These are phyloP conservation scores for Filosporella fistucella DNA, from an alignment of 495 filamentous ascomycete genomes.

Conservation along the genomic window DNA sequence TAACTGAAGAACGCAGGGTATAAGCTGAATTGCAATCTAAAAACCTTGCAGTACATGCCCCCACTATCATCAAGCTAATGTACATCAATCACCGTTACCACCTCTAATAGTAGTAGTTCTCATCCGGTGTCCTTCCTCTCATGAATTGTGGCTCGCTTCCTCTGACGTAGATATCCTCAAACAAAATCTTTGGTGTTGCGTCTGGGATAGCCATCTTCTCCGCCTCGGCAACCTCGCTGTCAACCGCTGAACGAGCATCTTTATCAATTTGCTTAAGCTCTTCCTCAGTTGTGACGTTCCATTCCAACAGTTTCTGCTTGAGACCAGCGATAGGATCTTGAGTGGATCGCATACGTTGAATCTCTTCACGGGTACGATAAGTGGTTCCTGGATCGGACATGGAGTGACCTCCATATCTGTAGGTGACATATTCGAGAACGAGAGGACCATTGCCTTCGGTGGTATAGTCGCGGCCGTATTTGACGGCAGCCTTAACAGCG, in stretches of 20 bases:
- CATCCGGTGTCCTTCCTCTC: constrained; percentile 84
- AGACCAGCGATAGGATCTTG: constrained; percentile 97
- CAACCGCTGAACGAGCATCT: constrained; percentile 76
- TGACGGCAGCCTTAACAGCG: constrained; percentile 91
- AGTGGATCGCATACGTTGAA: constrained; percentile 97
- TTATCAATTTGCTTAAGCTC: constrained; percentile 96
- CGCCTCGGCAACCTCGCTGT: constrained; percentile 84
- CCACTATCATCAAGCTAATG: no score
- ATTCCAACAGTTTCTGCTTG: constrained; percentile 96
- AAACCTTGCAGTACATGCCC: no score
- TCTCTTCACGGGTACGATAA: constrained; percentile 98
- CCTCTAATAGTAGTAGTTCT: constrained; percentile 81
- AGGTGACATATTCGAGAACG: constrained; percentile 98
- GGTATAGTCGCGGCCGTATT: constrained; percentile 86
- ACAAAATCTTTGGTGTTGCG: constrained; percentile 70
- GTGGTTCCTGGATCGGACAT: constrained; percentile 99
- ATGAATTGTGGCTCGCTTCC: constrained; percentile 88
- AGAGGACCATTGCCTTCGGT: constrained; percentile 79
- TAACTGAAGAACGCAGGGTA: no score
- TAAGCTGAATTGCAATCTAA: no score
- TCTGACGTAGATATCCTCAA: constrained; percentile 94
- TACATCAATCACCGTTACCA: background rate
- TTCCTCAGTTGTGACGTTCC: constrained; percentile 88
- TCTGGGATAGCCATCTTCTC: constrained; percentile 84
- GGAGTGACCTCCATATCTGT: constrained; percentile 97